These are phyloP conservation scores for Didymella lethalis DNA, from an alignment of 2,329 filamentous ascomycete genomes.

Conservation along the genomic window DNA sequence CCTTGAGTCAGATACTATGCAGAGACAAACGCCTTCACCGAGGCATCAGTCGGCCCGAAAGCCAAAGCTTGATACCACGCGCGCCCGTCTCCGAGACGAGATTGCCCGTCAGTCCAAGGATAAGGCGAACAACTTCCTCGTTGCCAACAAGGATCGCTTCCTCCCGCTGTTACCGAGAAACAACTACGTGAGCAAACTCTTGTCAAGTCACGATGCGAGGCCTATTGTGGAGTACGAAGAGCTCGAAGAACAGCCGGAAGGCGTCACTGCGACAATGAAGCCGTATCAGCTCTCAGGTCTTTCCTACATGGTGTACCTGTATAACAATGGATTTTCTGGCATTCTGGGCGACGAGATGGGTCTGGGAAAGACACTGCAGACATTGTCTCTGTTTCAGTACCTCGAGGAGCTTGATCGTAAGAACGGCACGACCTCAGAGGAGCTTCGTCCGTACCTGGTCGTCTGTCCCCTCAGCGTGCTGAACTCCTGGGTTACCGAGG, in stretches of 20 bases:
- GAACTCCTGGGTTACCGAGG: slow-evolving; percentile 97
- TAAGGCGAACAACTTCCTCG: slow-evolving; percentile 57
- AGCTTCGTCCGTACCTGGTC: slow-evolving; percentile 90
- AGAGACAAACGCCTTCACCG: slow-evolving; percentile 16
- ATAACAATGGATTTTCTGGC: slow-evolving; percentile 99
- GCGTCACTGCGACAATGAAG: slow-evolving; percentile 70
- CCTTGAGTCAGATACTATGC: slow-evolving; percentile 42
- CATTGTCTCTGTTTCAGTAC: slow-evolving; percentile 94
- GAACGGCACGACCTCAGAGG: slow-evolving; percentile 54
- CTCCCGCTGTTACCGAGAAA: slow-evolving; percentile 55
- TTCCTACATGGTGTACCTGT: slow-evolving; percentile 97
- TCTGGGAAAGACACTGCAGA: slow-evolving; percentile 98
- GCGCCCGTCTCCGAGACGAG: slow-evolving; percentile 51
- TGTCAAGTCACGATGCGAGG: slow-evolving; percentile 26
- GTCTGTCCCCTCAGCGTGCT: slow-evolving; percentile 96
- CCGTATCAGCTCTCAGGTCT: slow-evolving; percentile 98
- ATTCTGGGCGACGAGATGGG: slow-evolving; percentile 99
- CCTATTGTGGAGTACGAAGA: slow-evolving; percentile 52
- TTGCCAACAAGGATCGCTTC: slow-evolving; percentile 57
- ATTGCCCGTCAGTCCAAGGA: slow-evolving; percentile 54
- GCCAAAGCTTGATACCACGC: slow-evolving; percentile 50
- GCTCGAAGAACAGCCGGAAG: slow-evolving; percentile 54
- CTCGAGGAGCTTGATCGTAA: slow-evolving; percentile 87
- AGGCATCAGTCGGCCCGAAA: slow-evolving; percentile 23
- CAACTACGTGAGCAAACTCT: slow-evolving; percentile 55